Base-by-base conservation (phyloP, 2,329 filamentous ascomycete genomes). In the Plenodomus biglobosus region DNA sequence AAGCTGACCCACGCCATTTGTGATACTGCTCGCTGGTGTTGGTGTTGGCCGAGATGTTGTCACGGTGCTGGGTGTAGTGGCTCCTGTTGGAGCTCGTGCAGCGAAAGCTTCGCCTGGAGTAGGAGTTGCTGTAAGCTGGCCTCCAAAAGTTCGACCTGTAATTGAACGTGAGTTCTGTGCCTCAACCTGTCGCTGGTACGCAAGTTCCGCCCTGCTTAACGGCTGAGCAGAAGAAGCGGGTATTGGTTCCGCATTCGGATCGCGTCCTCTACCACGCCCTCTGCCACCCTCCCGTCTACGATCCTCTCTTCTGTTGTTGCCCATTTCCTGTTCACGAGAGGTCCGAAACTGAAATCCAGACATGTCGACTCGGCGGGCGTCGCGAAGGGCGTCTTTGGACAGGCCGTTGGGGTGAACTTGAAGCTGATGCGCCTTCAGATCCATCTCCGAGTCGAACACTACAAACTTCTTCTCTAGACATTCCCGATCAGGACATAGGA, bases 381-480 rank as follows among this genome's bases (percentile, higher is more conserved):
- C 92, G 62, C 90, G 81, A 46, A 91, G 80, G 1, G 87, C 85
- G 58, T 92, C 88, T 64, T 95, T 96, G 8, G 90, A 90, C 19
- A 95, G 71, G 0, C 86, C 83, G 59, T 85, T 84, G 0, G 86
- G 90, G 67, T 99, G 94, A 44, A 86, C 83, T 60, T 88, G 86
- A 8, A 99, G 75, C 69, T 95, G 90, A 73, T 99, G 94, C 2
- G 88, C 94, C 70, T 97, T 95, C 39, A 99, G 76, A 64, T 99
- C 94, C 78, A 99, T 85, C 65, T 96, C 90, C 0, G 91, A 92
- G 46, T 90, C 90, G 61, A 99, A 99, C 0, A 97, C 94, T 22
- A 97, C 88, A 68, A 97, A 96, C 69, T 96, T 97, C 81, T 96
- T 96, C 61, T 97, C 94, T 65, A 94, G 70, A 64, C 94, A 99